Evolutionary conservation across 352 stramenopile species (phyloP).

Genomic region (Phytophthora foliorum): DNA sequence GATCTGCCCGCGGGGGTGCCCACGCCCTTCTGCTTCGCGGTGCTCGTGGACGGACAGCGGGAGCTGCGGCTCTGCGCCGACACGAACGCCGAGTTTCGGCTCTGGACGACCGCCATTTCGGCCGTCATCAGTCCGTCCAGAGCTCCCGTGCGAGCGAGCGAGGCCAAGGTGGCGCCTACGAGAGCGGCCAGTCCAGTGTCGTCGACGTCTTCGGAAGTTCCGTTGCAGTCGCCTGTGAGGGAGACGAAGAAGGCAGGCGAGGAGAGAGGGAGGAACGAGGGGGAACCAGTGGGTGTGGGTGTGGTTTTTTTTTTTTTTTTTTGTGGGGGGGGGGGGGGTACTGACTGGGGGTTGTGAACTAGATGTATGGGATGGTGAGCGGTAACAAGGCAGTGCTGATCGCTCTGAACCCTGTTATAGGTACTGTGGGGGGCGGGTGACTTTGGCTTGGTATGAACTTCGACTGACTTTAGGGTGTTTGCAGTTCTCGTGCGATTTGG

Average conservation of each 20-base stretch:
- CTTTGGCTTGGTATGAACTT: not conserved
- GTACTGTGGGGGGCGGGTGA: constrained; percentile 16
- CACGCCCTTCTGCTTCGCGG: constrained; percentile 85
- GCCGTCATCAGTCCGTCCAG: constrained; percentile 63
- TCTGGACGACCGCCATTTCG: constrained; percentile 82
- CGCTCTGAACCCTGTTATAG: constrained; percentile 53
- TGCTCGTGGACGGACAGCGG: constrained; percentile 46
- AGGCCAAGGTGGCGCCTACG: constrained; percentile 19
- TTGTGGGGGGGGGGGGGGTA: not conserved
- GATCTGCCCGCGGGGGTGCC: constrained; percentile 74
- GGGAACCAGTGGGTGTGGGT: constrained; percentile 5
- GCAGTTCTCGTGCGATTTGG: constrained; percentile 62
- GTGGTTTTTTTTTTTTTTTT: not conserved
- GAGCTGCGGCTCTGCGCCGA: constrained; percentile 75
- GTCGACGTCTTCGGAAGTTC: constrained; percentile 11
- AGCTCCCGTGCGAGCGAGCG: not conserved
- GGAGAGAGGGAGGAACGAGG: constrained; percentile 10
- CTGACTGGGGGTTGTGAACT: constrained; percentile 5
- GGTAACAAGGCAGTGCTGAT: constrained; percentile 45
- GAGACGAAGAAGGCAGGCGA: constrained; percentile 20
- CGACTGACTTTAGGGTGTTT: not conserved
- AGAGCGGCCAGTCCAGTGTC: constrained; percentile 14
- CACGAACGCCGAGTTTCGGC: constrained; percentile 73
- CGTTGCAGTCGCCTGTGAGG: constrained; percentile 11
- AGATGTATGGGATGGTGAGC: constrained; percentile 29